Percentiles rank a stretch among this genome's conserved stretches.
These are phyloP conservation scores for Brettanomyces anomalus DNA, from an alignment of 805 yeast species.

Conservation along the genomic window DNA sequence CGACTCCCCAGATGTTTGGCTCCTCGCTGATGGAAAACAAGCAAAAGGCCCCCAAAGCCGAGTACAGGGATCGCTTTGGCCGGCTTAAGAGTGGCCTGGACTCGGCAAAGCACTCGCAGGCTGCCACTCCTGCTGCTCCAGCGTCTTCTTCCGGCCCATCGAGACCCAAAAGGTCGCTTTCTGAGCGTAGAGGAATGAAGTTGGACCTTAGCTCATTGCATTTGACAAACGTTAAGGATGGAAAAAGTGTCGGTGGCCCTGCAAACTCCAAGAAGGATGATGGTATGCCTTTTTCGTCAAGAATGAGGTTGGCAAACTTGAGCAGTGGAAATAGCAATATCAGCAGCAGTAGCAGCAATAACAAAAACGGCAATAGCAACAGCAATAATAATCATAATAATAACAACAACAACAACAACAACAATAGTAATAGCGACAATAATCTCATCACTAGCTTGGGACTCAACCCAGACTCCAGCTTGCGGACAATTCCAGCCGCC, in stretches of 20 bases:
- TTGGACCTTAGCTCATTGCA: slow-evolving; percentile 26
- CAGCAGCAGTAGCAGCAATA: background rate
- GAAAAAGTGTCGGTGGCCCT: background rate
- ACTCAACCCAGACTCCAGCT: background rate
- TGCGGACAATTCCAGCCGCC: slow-evolving; percentile 11
- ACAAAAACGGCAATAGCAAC: background rate
- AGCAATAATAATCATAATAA: background rate
- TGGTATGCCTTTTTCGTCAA: background rate
- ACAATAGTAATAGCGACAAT: background rate
- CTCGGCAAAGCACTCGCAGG: background rate
- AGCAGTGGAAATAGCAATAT: background rate
- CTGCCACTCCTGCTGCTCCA: background rate
- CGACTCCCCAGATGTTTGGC: too few species aligned
- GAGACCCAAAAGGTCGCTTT: slow-evolving; percentile 34
- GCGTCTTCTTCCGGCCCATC: slow-evolving; percentile 1
- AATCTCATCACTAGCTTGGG: background rate
- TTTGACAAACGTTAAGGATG: background rate
- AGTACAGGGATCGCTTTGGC: background rate
- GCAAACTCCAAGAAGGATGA: background rate
- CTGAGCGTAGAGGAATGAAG: slow-evolving; percentile 49
- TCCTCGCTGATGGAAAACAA: too few species aligned
- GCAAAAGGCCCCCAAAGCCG: background rate
- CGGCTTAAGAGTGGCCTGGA: background rate
- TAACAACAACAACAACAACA: too few species aligned
- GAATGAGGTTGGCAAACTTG: too few species aligned